These are phyloP conservation scores for Fusarium domesticum DNA, from an alignment of 2,329 filamentous ascomycete species.

Conservation along the genomic window DNA sequence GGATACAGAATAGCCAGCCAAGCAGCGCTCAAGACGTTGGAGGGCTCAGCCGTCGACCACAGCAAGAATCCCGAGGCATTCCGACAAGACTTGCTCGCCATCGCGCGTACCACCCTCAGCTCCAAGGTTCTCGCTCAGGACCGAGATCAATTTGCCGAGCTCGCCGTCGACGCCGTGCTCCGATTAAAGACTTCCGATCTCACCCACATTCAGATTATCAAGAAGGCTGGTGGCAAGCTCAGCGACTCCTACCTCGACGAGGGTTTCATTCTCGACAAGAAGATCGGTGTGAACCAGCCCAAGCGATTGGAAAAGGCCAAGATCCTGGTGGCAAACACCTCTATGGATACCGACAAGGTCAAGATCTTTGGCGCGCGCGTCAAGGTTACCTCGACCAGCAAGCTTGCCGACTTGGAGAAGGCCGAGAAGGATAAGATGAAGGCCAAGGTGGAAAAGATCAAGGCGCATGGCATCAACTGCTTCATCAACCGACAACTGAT, in stretches of 20 bases:
- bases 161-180: constrained; percentile 88
- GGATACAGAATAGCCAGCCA: constrained; percentile 95
- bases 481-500: constrained; percentile 99
- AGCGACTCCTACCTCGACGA: constrained; percentile 97
- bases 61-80: constrained; percentile 81
- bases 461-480: constrained; percentile 98
- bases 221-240: constrained; percentile 97
- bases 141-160: constrained; percentile 81
- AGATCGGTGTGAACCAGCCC: constrained; percentile 97
- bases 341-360: constrained; percentile 99
- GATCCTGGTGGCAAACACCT: constrained; percentile 95
- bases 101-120: constrained; percentile 92
- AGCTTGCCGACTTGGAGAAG: constrained; percentile 97
- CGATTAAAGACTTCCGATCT: constrained; percentile 89
- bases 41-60: constrained; percentile 83
- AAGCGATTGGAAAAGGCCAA: constrained; percentile 97
- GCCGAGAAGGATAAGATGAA: constrained; percentile 99
- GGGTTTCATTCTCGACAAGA: constrained; percentile 98
- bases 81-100: constrained; percentile 82
- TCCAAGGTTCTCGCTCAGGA: constrained; percentile 97
- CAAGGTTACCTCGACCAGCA: constrained; percentile 93
- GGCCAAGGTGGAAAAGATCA: constrained; percentile 98
- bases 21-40: constrained; percentile 80
- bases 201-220: constrained; percentile 98
- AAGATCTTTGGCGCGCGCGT: constrained; percentile 98